phyloP scores from a whole-genome alignment of 1,284 basidiomycete species.

The Moesziomyces sp. region DNA sequence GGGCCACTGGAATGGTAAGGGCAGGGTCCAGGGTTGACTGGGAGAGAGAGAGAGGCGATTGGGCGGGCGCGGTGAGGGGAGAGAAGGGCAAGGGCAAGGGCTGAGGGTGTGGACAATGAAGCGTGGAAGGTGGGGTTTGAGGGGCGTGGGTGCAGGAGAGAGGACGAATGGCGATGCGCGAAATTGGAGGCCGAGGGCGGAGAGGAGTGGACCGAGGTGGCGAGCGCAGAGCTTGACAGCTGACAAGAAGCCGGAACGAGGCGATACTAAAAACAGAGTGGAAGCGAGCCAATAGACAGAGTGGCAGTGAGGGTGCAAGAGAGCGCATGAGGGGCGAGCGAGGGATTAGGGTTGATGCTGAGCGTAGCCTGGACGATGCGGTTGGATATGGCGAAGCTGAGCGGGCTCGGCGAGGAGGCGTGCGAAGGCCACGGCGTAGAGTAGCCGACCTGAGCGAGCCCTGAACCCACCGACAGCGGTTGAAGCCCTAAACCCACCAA shows the following conservation, averaged over 20 bases:
- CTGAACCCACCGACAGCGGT: no score
- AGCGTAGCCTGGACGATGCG: no score
- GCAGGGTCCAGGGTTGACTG: constrained; percentile 6
- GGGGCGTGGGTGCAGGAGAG: not conserved
- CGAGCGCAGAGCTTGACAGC: constrained; percentile 35
- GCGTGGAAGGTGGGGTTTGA: no score
- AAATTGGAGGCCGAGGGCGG: not conserved
- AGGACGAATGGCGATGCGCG: constrained; percentile 3
- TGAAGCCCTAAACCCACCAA: no score
- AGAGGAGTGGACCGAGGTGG: not conserved
- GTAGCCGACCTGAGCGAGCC: no score
- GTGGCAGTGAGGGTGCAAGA: no score
- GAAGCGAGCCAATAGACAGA: not conserved
- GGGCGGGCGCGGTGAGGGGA: not conserved
- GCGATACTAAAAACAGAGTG: not conserved
- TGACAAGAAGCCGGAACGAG: constrained; percentile 10
- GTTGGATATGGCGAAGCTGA: no score
- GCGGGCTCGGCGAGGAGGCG: no score
- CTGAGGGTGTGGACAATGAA: constrained; percentile 4
- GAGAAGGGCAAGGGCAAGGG: constrained; percentile 7
- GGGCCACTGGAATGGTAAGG: not conserved
- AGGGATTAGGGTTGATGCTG: no score
- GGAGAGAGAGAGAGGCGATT: constrained; percentile 1
- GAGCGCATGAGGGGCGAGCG: no score
- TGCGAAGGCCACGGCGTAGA: no score